Evolutionary conservation across 345 rosid genomes (phyloP), one percentile per base, ranked within the genome.

Genomic region (Boechera divaricarpa): DNA sequence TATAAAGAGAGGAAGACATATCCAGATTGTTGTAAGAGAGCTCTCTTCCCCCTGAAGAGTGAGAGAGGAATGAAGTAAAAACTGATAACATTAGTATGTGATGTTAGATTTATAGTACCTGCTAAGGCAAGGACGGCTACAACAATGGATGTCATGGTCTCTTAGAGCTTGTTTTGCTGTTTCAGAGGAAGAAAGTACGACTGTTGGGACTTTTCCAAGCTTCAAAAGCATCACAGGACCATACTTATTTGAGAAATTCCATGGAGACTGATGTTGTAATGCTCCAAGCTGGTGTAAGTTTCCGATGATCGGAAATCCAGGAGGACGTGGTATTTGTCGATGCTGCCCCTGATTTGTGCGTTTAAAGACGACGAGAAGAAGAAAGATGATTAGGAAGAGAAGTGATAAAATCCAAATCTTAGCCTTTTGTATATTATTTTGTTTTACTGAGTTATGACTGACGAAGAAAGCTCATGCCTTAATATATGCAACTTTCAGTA

Each of bases 11-110:
- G 28, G 79, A 86, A 36, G 41, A 84, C 28, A 88, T 1, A 56
- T 85, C 90, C 0, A 53, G 12, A 58, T 77, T 53, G 28, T 78
- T 65, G 54, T 86, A 88, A 26, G 88, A 77, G 4, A 86, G 39
- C 44, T 62, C 85, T 5, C 68, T 51, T 26, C n/a, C 16, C 26
- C 83, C 85, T 52, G 31, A 52, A 31, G 56, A 52, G 13, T 52
- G 10, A 52, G 31, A 52, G 13, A 52, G 0, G 3, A 21, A 24
- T 52, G 15, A 24, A 52, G 31, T 3, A 51, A 52, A 4, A 24
- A 9, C 5, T 52, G 0, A 52, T 39, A 35, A 2, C 5, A 10
- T 39, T 10, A 3, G 6, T 52, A 2, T 24, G 6, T 24, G 31
- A 4, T 24, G 32, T 62, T 35, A 24, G 51, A 62, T 12, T 24